Base-by-base conservation (phyloP, 352 stramenopile genomes). In the Phytophthora sansomeana region DNA sequence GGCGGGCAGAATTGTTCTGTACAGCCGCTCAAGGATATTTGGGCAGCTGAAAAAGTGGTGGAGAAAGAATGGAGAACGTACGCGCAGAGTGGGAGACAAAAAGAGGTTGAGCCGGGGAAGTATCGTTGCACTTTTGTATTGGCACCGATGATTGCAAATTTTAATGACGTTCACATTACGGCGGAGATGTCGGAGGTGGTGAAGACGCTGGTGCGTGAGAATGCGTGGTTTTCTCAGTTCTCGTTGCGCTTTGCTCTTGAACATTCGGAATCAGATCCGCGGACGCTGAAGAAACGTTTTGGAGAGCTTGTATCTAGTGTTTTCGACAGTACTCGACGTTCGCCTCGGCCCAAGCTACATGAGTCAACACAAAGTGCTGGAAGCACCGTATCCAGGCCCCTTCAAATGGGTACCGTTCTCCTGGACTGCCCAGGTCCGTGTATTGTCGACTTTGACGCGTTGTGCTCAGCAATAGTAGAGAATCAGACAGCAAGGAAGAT, bases 41-140 rank as follows among this genome's bases (percentile, higher is more conserved):
- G 28, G 16, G 33, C 11, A 56, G 57, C 52, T 38, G 57, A 36
- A 26, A 57, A 51, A 11, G 19, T 6, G 21, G 21, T 39, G 30
- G 5, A 58, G 49, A 30, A 44, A 52, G 14, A 42, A 29, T 24
- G 3, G 21, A 24, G 21, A 24, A 24, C 21, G 21, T 24, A 24
- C 21, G 21, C 21, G 21, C 1, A 24, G 21, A 24, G 21, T 24
- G 21, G 17, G 32, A 29, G 24, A 24, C 32, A 19, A 55, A 52
- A 2, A 24, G 21, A 33, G 5, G 49, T 67, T 9, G 44, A 29
- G 13, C 7, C 21, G 5, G 30, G 46, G 9, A 36, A 5, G 2
- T 26, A 65, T 21, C 36, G 53, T 42, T 69, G 62, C 38, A 64
- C 53, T 14, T 69, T 69, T 29, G 62, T 69, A 3, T 47, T 69